Base-by-base conservation (phyloP, 192 early-diverging fungal genomes). In the Backusella morwellensis region DNA sequence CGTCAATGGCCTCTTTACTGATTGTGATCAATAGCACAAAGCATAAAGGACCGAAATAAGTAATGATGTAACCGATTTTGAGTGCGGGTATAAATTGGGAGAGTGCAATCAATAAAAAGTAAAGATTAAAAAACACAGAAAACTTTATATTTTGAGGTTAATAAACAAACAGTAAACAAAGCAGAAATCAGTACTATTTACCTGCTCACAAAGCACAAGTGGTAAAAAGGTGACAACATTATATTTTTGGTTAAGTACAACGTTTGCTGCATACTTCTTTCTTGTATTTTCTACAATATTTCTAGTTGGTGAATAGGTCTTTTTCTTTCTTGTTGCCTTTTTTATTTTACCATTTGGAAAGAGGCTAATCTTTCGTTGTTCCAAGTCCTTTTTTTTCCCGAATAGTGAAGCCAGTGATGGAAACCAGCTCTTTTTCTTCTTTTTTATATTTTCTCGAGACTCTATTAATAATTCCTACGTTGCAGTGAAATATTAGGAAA, bases 81-180 rank as follows among this genome's bases (percentile, higher is more conserved):
- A 97, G 85, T 40, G 93, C 89, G 35, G 95, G 94, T 36, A 97
- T 88, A 78, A 99, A 91, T 85, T 99, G 97, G 47, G 96, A 97
- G 52, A 97, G 76, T 3, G 95, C 94, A 12, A 98, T 95, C 9
- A 97, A 84, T 71, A 98, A 82, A 78, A 98, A 98, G 78, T 98
- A 98, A 70, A 97, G 74, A 82, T 98, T 97, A 86, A 97, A 96
- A 77, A 98, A 97, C 75, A 95, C 93, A 81, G 94, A 94, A 88
- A 98, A 98, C 93, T 95, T 32, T 44, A 36, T 36, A 66, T 19
- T 32, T 44, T 14, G 67, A 50, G 41, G 66, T 23, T 26, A 68
- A 70, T 26, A 68, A 29, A 75, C 35, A 82, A 26, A 59, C 0
- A 38, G 42, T 68, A 21, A 77, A 44, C 12, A 17, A 47, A 44